Base-by-base conservation (phyloP, 176 grass and related monocot species). In the Rhipidocladum racemiflorum region DNA sequence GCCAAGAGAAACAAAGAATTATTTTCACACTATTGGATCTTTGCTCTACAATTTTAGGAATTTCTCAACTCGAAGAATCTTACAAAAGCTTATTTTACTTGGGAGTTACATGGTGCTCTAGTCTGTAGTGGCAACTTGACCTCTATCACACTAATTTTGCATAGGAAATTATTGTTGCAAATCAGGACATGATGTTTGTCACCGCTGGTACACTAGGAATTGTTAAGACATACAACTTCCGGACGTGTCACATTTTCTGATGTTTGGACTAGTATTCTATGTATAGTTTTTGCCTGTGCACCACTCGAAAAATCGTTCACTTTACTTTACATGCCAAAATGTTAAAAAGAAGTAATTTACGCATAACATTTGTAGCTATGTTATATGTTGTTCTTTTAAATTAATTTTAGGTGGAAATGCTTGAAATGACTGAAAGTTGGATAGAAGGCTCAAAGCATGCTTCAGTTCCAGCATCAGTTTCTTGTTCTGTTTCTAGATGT, bases 391-490 rank as follows among this genome's bases (percentile, higher is more conserved):
- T 61, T 74, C 70, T 53, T 65, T 25, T 5, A 61, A 66, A 61
- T 61, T 75, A 44, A 50, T 69, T 74, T 27, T 75, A 89, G 82
- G 70, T 70, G 28, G 43, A 21, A 74, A 61, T 34, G 30, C 27
- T 34, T 85, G 42, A 75, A 80, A 89, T 89, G 87, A 70, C 44
- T 54, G 82, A 85, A 75, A 74, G 68, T 75, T 89, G 87, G 76
- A 57, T 62, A 70, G 87, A 85, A 63, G 62, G 9, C 54, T 69
- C 42, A 0, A 89, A 89, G 27, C 63, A 69, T 64, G 12, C 43
- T 42, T 89, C 87, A 61, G 28, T 54, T 34, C 40, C 63, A 51
- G 43, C 25, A 3, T 67, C 75, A 68, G 51, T 65, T 64, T 79
- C 86, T 78, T 25, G 79, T 42, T 72, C 50, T 1, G 28, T 35